A percentile compares a stretch with the other conserved stretches of the same genome.
Conservation (phyloP, 352 stramenopile species). For the Globisporangium camurandrum region DNA sequence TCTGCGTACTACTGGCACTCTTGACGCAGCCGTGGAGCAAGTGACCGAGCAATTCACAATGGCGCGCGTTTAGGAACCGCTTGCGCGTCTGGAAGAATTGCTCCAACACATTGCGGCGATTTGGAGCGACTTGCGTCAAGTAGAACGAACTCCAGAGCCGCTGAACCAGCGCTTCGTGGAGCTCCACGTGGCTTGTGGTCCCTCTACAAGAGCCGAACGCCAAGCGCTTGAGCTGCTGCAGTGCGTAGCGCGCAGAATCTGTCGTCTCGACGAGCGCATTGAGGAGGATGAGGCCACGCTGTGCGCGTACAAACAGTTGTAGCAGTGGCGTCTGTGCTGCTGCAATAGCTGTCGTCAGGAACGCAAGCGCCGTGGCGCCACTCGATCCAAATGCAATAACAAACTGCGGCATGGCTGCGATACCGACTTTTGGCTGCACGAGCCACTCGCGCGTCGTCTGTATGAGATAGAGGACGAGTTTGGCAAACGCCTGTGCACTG, state of each 20-base stretch:
- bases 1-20: slow-evolving; percentile 23
- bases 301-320: slow-evolving; percentile 25
- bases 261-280: slow-evolving; percentile 29
- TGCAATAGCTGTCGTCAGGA: slow-evolving; percentile 40
- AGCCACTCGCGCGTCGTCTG: slow-evolving; percentile 53
- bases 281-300: slow-evolving; percentile 49
- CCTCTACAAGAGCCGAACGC: background rate
- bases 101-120: slow-evolving; percentile 31
- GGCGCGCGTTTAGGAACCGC: slow-evolving; percentile 33
- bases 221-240: slow-evolving; percentile 11
- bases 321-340: slow-evolving; percentile 12
- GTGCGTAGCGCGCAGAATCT: slow-evolving; percentile 14
- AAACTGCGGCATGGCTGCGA: slow-evolving; percentile 56
- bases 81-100: slow-evolving; percentile 42
- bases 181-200: slow-evolving; percentile 21
- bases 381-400: slow-evolving; percentile 58
- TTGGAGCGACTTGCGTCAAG: slow-evolving; percentile 38
- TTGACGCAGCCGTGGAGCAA: slow-evolving; percentile 44
- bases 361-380: slow-evolving; percentile 32
- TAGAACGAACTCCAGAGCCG: slow-evolving; percentile 59
- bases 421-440: slow-evolving; percentile 60
- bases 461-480: slow-evolving; percentile 46
- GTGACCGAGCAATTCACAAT: slow-evolving; percentile 22
- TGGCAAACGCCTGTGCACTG: slow-evolving; percentile 32
- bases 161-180: slow-evolving; percentile 37